These are phyloP conservation scores for Eucalyptus caleyi DNA, from an alignment of 345 rosid species.

Conservation along the genomic window DNA sequence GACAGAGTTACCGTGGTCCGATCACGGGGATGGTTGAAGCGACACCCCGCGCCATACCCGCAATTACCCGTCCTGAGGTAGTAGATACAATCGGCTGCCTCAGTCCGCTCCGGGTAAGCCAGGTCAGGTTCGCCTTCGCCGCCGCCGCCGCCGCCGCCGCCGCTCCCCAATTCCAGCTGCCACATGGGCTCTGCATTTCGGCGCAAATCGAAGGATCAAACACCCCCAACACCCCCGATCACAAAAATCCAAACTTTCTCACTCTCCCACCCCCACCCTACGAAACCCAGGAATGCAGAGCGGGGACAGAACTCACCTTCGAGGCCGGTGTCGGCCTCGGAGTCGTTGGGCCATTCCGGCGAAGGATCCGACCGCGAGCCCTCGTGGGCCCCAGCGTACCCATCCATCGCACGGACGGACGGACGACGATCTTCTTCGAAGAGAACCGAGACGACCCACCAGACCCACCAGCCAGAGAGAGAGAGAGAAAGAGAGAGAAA, in stretches of 20 bases:
- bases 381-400: background rate
- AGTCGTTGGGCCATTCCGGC: conserved; percentile 64
- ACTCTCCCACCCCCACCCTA: background rate
- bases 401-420: background rate
- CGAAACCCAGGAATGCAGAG: background rate
- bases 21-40: conserved; percentile 92
- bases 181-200: conserved; percentile 52
- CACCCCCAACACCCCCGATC: background rate
- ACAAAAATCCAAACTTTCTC: background rate
- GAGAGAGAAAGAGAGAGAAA: background rate
- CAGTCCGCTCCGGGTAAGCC: conserved; percentile 72
- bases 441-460: background rate
- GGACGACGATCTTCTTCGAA: background rate
- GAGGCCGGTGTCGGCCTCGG: conserved; percentile 47
- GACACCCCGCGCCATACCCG: conserved; percentile 79
- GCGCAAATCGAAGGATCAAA: background rate
- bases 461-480: background rate
- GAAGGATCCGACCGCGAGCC: background rate
- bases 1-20: conserved; percentile 46
- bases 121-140: conserved; percentile 14
- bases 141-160: conserved; percentile 7
- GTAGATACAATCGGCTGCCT: conserved; percentile 68
- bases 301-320: conserved; percentile 33
- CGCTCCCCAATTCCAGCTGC: conserved; percentile 45
- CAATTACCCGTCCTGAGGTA: conserved; percentile 76